Percentiles rank a stretch among this genome's conserved stretches.
Conservation (phyloP, 1,284 basidiomycete genomes). For the Megacollybia platyphylla region DNA sequence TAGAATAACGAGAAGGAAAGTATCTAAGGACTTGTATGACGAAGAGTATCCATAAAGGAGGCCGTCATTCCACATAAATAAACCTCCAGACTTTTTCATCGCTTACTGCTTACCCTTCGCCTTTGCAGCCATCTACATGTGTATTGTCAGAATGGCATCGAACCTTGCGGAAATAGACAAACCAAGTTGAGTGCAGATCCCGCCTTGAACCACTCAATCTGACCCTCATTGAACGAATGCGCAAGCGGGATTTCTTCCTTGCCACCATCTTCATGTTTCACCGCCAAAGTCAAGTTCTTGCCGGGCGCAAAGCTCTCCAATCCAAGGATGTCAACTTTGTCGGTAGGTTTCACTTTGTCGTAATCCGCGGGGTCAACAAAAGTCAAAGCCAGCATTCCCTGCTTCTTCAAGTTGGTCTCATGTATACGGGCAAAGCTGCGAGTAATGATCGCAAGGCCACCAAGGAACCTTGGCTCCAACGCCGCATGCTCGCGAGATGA, state of each 20-base stretch:
- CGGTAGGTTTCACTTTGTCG: conserved; percentile 74
- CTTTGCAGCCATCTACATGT: conserved; percentile 30
- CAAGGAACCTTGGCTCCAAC: conserved; percentile 94
- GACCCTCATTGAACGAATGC: conserved; percentile 80
- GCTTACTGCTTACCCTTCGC: conserved; percentile 24
- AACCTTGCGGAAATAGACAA: conserved; percentile 13
- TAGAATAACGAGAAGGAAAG: too few relatives aligned
- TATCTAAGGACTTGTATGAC: too few relatives aligned
- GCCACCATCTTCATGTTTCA: conserved; percentile 75
- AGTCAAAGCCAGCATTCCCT: conserved; percentile 88
- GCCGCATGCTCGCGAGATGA: conserved; percentile 98
- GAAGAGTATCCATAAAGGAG: too few relatives aligned
- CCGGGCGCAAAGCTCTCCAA: conserved; percentile 78
- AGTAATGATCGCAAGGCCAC: conserved; percentile 90
- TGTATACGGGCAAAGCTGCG: conserved; percentile 96
- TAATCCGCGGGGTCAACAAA: conserved; percentile 86
- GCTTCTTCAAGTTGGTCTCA: conserved; percentile 98
- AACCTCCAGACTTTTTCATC: too few relatives aligned
- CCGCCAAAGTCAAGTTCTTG: conserved; percentile 72
- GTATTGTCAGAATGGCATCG: conserved; percentile 1
- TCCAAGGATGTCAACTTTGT: conserved; percentile 78
- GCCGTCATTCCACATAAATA: too few relatives aligned
- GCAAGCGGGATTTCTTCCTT: conserved; percentile 63
- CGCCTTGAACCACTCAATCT: conserved; percentile 93
- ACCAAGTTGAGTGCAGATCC: conserved; percentile 80